A percentile compares a stretch with the other conserved stretches of the same genome.
Conservation (phyloP, 2,329 filamentous ascomycete species). For the Leptographium flavum region DNA sequence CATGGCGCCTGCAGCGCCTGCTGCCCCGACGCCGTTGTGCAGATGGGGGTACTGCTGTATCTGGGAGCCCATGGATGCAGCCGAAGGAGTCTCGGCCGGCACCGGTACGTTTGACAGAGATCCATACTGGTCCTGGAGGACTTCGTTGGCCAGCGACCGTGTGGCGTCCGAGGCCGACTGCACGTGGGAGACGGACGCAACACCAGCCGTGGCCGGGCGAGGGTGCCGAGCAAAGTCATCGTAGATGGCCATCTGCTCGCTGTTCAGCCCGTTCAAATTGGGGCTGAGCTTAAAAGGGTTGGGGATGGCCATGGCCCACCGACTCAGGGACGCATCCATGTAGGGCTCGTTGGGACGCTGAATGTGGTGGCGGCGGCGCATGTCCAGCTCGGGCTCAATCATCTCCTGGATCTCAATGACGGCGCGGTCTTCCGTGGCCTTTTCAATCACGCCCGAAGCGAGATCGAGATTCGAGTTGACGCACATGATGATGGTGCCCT, state of each 20-base stretch:
- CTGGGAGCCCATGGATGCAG: slow-evolving; percentile 37
- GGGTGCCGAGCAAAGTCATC: slow-evolving; percentile 88
- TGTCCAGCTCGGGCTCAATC: slow-evolving; percentile 67
- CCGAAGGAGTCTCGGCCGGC: slow-evolving; percentile 42
- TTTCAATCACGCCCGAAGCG: slow-evolving; percentile 87
- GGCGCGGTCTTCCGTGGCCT: slow-evolving; percentile 86
- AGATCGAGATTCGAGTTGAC: slow-evolving; percentile 95
- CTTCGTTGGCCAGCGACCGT: slow-evolving; percentile 47
- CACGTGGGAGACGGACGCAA: slow-evolving; percentile 35
- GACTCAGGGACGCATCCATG: slow-evolving; percentile 65
- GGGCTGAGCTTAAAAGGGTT: slow-evolving; percentile 82
- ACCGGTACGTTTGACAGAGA: slow-evolving; percentile 43
- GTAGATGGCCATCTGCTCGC: slow-evolving; percentile 89
- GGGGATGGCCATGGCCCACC: slow-evolving; percentile 88
- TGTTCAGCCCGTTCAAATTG: slow-evolving; percentile 55
- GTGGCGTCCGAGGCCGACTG: slow-evolving; percentile 46
- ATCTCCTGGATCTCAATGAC: slow-evolving; percentile 91
- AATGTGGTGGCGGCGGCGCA: slow-evolving; percentile 59
- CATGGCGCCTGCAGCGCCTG: slow-evolving; percentile 14
- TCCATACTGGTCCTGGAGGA: slow-evolving; percentile 47
- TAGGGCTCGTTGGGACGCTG: slow-evolving; percentile 73
- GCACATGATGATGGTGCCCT: slow-evolving; percentile 95
- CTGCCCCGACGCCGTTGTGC: slow-evolving; percentile 22
- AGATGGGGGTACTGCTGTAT: slow-evolving; percentile 40
- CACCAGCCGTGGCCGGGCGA: slow-evolving; percentile 22